Conservation (phyloP, 139 green algal genomes). For the Picochlorum costavermella region DNA sequence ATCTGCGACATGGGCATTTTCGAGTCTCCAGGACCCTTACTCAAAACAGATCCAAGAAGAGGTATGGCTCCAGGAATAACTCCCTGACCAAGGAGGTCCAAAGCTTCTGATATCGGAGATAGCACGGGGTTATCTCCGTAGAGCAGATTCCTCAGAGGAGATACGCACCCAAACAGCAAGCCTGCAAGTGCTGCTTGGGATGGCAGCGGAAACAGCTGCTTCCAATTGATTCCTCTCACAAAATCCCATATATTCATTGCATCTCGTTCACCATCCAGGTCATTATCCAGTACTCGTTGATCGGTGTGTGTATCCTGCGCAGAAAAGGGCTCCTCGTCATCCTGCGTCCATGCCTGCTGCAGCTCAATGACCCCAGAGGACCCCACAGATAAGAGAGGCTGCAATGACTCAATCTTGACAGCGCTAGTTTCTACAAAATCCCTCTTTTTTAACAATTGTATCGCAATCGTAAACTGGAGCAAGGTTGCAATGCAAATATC, state of each 20-base stretch:
- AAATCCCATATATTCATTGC: background rate
- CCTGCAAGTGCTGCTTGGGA: conserved; percentile 22
- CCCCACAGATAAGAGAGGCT: background rate
- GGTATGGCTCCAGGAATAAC: conserved; percentile 51
- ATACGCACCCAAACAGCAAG: conserved; percentile 34
- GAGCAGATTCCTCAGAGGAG: conserved; percentile 23
- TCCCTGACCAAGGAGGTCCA: conserved; percentile 35
- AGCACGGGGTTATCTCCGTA: conserved; percentile 26
- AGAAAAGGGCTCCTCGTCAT: no score
- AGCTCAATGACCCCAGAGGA: no score
- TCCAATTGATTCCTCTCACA: conserved; percentile 17
- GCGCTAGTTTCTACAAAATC: background rate
- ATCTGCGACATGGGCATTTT: conserved; percentile 27
- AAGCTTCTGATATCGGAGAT: conserved; percentile 19
- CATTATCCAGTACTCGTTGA: no score
- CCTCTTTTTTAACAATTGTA: conserved; percentile 16
- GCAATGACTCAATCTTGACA: background rate
- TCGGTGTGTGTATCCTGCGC: no score
- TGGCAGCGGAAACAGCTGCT: conserved; percentile 15
- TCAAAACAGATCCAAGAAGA: conserved; percentile 51
- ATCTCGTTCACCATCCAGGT: background rate
- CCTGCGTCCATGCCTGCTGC: no score
- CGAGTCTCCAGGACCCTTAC: conserved; percentile 27
- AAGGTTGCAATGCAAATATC: conserved; percentile 22
- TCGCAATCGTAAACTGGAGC: conserved; percentile 26